These are phyloP conservation scores for Cordyceps cicadae DNA, from an alignment of 2,329 filamentous ascomycete genomes.

Conservation along the genomic window DNA sequence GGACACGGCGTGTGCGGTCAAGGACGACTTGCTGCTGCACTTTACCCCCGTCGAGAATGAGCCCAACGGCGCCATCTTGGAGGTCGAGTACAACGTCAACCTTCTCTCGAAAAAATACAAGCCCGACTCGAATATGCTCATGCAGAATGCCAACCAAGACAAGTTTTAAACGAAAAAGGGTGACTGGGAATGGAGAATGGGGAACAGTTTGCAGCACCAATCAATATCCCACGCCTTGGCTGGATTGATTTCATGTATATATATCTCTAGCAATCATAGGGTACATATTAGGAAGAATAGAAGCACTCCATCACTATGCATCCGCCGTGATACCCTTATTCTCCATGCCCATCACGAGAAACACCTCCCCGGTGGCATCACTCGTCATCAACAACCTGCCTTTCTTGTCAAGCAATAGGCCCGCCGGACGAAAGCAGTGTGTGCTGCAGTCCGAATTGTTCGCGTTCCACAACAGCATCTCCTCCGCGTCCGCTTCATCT, in stretches of 20 bases:
- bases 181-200: neutral
- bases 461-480: constrained; percentile 41
- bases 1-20: constrained; percentile 3
- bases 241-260: neutral
- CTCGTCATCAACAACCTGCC: constrained; percentile 45
- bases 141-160: constrained; percentile 2
- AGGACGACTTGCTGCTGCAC: neutral
- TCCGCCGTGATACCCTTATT: neutral
- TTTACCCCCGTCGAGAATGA: neutral
- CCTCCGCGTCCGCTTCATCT: constrained; percentile 33
- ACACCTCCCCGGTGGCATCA: constrained; percentile 48
- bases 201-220: too few relatives aligned
- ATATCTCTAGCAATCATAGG: neutral
- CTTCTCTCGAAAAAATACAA: constrained; percentile 2
- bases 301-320: neutral
- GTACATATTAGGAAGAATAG: neutral
- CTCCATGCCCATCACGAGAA: constrained; percentile 27
- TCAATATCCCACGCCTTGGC: too few relatives aligned
- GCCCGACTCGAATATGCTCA: neutral
- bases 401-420: constrained; percentile 30
- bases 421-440: constrained; percentile 45
- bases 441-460: constrained; percentile 33
- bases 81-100: constrained; percentile 2
- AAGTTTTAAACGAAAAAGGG: neutral
- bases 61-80: neutral